These are phyloP conservation scores for Rhododendron williamsianum DNA, from an alignment of 148 eudicot species.

Conservation along the genomic window DNA sequence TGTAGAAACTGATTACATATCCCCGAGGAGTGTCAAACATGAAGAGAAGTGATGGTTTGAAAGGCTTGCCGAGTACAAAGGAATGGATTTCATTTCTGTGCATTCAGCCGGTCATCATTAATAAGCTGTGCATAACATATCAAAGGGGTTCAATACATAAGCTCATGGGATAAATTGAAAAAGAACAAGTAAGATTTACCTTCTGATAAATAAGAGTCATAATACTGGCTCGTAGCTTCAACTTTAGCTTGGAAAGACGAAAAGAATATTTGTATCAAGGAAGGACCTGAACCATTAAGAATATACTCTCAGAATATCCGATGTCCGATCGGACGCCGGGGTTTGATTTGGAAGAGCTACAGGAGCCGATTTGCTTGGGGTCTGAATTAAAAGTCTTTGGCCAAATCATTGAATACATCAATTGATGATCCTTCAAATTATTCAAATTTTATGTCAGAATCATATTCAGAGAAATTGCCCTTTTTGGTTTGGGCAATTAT, in stretches of 20 bases:
- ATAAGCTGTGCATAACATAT: background rate
- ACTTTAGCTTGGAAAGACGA: conserved; percentile 66
- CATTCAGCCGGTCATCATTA: background rate
- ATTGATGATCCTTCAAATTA: too few relatives aligned
- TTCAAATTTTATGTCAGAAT: too few relatives aligned
- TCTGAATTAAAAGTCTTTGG: too few relatives aligned
- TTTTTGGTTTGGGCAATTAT: too few relatives aligned
- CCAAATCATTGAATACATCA: too few relatives aligned
- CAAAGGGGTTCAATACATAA: background rate
- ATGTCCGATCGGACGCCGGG: too few relatives aligned
- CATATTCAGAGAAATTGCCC: too few relatives aligned
- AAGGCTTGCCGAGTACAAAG: background rate
- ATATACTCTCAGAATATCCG: background rate
- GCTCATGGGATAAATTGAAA: background rate
- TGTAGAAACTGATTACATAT: background rate
- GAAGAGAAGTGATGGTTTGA: background rate
- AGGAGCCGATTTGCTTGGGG: too few relatives aligned
- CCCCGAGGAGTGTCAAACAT: background rate
- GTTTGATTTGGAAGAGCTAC: too few relatives aligned
- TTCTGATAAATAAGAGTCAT: conserved; percentile 75
- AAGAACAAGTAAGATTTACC: conserved; percentile 35
- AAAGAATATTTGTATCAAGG: conserved; percentile 88
- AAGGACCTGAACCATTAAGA: conserved; percentile 63
- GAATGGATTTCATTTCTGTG: background rate
- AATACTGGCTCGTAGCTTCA: conserved; percentile 81